Conservation (phyloP, 108 stramenopile genomes). For the Cyclotella kingstonii region DNA sequence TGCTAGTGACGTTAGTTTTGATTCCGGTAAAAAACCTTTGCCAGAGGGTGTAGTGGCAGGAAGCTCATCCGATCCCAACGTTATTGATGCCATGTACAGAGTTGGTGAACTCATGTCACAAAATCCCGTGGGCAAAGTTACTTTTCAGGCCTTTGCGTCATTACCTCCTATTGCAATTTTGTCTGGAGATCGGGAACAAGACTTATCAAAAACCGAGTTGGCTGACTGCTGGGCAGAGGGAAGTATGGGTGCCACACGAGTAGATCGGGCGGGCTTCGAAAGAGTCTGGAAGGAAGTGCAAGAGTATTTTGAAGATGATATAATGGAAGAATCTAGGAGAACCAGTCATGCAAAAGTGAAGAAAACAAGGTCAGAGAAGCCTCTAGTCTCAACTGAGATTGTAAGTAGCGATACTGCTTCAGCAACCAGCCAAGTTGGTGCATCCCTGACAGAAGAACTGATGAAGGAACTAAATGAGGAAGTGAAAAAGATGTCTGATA, state of each 20-base stretch:
- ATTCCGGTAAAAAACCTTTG: constrained; percentile 10
- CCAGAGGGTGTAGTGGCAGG: constrained; percentile 41
- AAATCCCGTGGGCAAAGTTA: constrained; percentile 57
- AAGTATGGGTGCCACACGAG: constrained; percentile 54
- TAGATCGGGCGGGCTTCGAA: constrained; percentile 66
- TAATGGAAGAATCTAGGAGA: constrained; percentile 59
- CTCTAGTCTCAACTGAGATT: constrained; percentile 8
- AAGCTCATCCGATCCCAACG: constrained; percentile 55
- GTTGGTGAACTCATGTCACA: constrained; percentile 63
- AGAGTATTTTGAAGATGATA: constrained; percentile 72
- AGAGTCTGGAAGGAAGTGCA: constrained; percentile 79
- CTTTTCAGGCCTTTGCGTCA: constrained; percentile 62
- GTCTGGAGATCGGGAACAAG: constrained; percentile 54
- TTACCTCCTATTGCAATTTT: constrained; percentile 59
- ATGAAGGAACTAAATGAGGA: constrained; percentile 49
- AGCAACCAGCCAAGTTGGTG: constrained; percentile 48
- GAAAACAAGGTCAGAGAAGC: constrained; percentile 20
- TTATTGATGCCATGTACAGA: constrained; percentile 65
- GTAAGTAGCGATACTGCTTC: too few species aligned
- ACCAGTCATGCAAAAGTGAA: constrained; percentile 34
- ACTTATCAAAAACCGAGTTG: constrained; percentile 54
- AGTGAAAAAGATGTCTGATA: constrained; percentile 64
- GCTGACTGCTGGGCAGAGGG: constrained; percentile 73
- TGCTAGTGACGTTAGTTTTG: constrained; percentile 18
- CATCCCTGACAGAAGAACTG: constrained; percentile 45